Conservation (phyloP, 129 eudicot species). For the Chrysanthemum makinoi region DNA sequence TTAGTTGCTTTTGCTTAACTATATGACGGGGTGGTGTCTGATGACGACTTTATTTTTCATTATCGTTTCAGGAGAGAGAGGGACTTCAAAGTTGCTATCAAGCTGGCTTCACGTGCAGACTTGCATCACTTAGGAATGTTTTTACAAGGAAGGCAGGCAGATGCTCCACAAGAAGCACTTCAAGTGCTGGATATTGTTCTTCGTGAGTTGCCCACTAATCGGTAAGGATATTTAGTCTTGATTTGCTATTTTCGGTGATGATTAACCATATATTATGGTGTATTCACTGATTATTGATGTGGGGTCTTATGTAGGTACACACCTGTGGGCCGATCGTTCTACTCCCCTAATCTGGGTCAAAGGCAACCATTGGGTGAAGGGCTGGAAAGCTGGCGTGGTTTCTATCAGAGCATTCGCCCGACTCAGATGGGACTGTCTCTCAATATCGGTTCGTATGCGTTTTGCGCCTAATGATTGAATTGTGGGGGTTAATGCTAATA, state of each 20-base stretch:
- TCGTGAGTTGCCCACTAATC: conserved; percentile 72
- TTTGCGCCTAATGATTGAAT: conserved; percentile 3
- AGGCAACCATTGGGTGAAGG: conserved; percentile 88
- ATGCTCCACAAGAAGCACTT: conserved; percentile 95
- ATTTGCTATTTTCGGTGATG: conserved; percentile 1
- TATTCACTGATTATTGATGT: background rate
- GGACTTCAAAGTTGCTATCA: conserved; percentile 81
- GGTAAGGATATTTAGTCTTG: conserved; percentile 35
- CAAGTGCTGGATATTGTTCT: conserved; percentile 95
- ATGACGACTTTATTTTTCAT: background rate
- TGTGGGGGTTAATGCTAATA: background rate
- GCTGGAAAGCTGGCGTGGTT: conserved; percentile 93
- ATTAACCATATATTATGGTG: background rate
- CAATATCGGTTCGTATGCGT: conserved; percentile 52
- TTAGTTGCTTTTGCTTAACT: conserved; percentile 12
- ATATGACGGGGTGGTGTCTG: background rate
- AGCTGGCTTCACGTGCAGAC: conserved; percentile 87
- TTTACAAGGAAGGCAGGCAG: conserved; percentile 80
- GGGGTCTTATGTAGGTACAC: conserved; percentile 49
- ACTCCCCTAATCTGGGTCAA: conserved; percentile 62
- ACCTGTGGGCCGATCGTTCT: conserved; percentile 85
- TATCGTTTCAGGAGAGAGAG: conserved; percentile 61
- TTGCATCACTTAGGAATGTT: conserved; percentile 88
- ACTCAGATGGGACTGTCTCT: conserved; percentile 98
- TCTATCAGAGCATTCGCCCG: conserved; percentile 93